phyloP scores from a whole-genome alignment of 148 eudicot genomes.

The Camellia sinensis region DNA sequence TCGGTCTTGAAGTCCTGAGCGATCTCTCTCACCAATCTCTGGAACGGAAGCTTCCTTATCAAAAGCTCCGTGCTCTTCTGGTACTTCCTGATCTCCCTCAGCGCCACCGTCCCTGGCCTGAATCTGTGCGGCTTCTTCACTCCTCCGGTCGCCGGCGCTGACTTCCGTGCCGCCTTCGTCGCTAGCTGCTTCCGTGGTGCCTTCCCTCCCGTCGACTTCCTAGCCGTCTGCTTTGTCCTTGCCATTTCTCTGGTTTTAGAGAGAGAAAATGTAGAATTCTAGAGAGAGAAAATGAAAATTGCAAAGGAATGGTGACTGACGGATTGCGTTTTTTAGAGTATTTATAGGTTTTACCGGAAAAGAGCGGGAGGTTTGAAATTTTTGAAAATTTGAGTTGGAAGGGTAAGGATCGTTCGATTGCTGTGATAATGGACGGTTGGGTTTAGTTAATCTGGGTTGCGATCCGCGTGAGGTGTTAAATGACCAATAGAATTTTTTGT shows the following conservation, averaged over 20 bases:
- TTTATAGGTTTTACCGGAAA: too few relatives aligned
- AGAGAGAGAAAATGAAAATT: not conserved
- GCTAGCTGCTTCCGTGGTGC: conserved; percentile 55
- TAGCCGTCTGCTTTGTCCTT: conserved; percentile 50
- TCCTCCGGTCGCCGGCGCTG: conserved; percentile 58
- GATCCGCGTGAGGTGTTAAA: too few relatives aligned
- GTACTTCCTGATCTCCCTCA: conserved; percentile 59
- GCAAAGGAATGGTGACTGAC: not conserved
- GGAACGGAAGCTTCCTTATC: conserved; percentile 53
- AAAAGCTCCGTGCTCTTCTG: conserved; percentile 60
- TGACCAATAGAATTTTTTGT: too few relatives aligned
- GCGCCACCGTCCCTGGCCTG: conserved; percentile 50
- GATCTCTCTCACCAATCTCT: conserved; percentile 54
- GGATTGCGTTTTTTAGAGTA: too few relatives aligned
- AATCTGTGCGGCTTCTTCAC: conserved; percentile 60
- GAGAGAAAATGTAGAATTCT: not conserved
- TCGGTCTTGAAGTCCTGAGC: conserved; percentile 68
- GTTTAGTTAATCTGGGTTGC: too few relatives aligned
- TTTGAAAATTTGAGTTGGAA: not conserved
- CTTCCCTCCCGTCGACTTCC: conserved; percentile 55
- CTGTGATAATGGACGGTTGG: not conserved
- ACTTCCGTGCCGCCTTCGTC: conserved; percentile 50
- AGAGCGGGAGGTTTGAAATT: too few relatives aligned
- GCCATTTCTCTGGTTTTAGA: conserved; percentile 29
- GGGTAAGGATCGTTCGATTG: not conserved